phyloP scores from a whole-genome alignment of 2,329 filamentous ascomycete genomes.

The Leptographium galeiforme region DNA sequence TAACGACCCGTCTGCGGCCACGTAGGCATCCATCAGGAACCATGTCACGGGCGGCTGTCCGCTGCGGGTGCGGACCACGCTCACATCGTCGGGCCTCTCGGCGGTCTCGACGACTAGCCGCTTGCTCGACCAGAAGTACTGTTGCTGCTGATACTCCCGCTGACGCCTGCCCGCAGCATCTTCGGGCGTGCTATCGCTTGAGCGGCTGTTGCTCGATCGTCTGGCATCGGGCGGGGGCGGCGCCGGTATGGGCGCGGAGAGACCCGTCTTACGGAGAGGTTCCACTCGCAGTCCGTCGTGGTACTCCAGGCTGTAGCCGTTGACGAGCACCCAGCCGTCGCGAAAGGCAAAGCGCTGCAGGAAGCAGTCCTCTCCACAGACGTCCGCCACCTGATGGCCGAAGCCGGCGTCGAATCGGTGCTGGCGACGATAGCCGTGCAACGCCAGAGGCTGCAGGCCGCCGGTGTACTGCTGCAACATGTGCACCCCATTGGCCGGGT shows the following conservation, averaged over 20 bases:
- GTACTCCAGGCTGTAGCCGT: constrained; percentile 30
- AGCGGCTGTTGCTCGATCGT: neutral
- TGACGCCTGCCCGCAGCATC: neutral
- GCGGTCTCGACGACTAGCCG: constrained; percentile 20
- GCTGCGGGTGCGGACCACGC: constrained; percentile 15
- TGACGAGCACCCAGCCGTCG: constrained; percentile 33
- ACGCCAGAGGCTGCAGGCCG: constrained; percentile 25
- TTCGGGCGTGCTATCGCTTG: neutral
- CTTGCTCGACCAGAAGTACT: constrained; percentile 13
- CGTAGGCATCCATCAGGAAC: constrained; percentile 25
- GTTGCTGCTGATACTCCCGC: neutral
- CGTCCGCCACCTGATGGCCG: constrained; percentile 27
- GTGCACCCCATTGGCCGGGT: neutral
- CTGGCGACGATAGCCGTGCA: constrained; percentile 25
- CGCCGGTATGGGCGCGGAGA: constrained; percentile 8
- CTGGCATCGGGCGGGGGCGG: neutral
- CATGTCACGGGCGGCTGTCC: constrained; percentile 20
- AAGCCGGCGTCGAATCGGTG: constrained; percentile 26
- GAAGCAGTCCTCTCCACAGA: constrained; percentile 32
- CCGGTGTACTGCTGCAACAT: constrained; percentile 18
- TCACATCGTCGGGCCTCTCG: constrained; percentile 14
- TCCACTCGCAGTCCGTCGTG: constrained; percentile 18
- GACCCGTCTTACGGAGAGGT: constrained; percentile 12
- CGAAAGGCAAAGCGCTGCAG: constrained; percentile 31
- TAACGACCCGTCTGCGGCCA: constrained; percentile 22